Percentiles rank a stretch among this genome's conserved stretches.
These are phyloP conservation scores for Diaporthe aspalathi DNA, from an alignment of 2,329 filamentous ascomycete species.

Conservation along the genomic window DNA sequence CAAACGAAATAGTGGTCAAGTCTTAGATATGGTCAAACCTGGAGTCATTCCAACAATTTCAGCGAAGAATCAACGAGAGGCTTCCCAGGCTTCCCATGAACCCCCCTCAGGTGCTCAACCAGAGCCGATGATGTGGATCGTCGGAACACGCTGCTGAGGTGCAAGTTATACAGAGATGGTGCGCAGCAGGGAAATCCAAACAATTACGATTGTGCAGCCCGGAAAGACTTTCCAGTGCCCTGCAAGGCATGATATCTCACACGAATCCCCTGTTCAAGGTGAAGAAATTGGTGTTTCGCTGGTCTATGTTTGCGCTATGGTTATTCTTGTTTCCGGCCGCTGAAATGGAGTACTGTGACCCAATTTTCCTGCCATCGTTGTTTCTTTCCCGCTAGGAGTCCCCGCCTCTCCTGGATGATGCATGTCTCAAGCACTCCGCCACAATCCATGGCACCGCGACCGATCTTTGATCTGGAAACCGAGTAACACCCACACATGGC, in stretches of 20 bases:
- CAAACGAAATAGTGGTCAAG: conserved; percentile 21
- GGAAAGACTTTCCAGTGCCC: too few species aligned
- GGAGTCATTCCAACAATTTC: not conserved
- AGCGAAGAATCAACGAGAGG: not conserved
- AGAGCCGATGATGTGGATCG: not conserved
- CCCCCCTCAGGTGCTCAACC: not conserved
- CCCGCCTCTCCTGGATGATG: not conserved
- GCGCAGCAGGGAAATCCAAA: not conserved
- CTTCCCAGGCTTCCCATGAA: not conserved
- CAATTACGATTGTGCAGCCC: not conserved
- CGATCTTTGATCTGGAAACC: not conserved
- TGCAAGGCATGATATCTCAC: not conserved
- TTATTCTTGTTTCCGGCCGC: not conserved
- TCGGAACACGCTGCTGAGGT: not conserved
- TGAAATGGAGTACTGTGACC: not conserved
- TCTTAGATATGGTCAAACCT: not conserved
- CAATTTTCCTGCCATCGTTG: not conserved
- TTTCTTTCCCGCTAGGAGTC: not conserved
- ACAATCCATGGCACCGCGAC: not conserved
- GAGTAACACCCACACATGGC: not conserved
- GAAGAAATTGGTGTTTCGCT: not conserved
- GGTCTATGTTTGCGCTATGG: not conserved
- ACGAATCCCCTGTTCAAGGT: not conserved
- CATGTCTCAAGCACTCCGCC: not conserved
- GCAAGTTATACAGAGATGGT: not conserved